Conservation (phyloP, 352 stramenopile species). For the Phytophthora pinifolia region DNA sequence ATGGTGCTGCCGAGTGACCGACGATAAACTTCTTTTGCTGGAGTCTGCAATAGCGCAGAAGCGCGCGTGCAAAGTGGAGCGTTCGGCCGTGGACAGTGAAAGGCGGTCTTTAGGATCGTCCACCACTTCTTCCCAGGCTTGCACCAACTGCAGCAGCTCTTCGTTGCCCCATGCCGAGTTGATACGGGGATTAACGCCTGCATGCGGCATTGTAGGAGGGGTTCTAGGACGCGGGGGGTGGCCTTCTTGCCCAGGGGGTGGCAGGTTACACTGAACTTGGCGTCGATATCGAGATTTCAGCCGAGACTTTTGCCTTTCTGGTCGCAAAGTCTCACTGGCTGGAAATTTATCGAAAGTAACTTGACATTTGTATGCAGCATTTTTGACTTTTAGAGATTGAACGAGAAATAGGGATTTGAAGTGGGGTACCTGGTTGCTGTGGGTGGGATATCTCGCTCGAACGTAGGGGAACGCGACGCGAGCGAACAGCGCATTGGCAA, state of each 20-base stretch:
- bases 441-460: slow-evolving; percentile 6
- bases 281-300: slow-evolving; percentile 1
- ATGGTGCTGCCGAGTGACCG: slow-evolving; percentile 31
- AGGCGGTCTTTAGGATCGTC: slow-evolving; percentile 33
- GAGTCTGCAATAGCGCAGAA: slow-evolving; percentile 25
- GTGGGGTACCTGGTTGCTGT: neutral
- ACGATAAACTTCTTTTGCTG: slow-evolving; percentile 23
- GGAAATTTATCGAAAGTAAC: slow-evolving; percentile 23
- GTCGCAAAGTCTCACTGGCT: slow-evolving; percentile 28
- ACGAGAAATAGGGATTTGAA: neutral
- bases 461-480: neutral
- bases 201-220: slow-evolving; percentile 9
- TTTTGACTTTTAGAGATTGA: neutral
- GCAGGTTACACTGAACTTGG: neutral
- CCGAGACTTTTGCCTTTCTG: neutral
- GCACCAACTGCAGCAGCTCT: slow-evolving; percentile 32
- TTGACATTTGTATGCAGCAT: neutral
- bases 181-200: slow-evolving; percentile 4
- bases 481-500: slow-evolving; percentile 9
- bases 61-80: slow-evolving; percentile 25
- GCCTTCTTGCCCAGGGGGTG: too few relatives aligned
- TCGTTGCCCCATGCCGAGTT: slow-evolving; percentile 30
- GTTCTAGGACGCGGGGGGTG: neutral
- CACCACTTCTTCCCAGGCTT: slow-evolving; percentile 35
- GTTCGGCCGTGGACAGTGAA: slow-evolving; percentile 21